phyloP scores from a whole-genome alignment of 2,329 filamentous ascomycete genomes.

The Cadophora sp. region DNA sequence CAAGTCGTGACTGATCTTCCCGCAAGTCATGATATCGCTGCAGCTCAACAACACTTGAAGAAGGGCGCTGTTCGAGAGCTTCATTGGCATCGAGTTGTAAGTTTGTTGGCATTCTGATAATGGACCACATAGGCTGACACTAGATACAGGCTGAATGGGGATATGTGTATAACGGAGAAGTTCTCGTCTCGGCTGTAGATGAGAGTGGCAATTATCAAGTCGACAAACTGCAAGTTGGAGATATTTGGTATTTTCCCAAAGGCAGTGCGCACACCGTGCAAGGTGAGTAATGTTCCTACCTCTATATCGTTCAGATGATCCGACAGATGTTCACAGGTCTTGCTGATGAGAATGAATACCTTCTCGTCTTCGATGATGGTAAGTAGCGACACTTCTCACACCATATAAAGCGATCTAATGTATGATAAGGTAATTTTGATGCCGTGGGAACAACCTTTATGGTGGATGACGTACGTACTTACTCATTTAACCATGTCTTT shows the following conservation, averaged over 20 bases:
- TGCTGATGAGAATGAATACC: slow-evolving; percentile 70
- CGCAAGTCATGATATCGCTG: slow-evolving; percentile 68
- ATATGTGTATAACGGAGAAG: slow-evolving; percentile 63
- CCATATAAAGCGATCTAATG: slow-evolving; percentile 12
- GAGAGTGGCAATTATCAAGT: slow-evolving; percentile 63
- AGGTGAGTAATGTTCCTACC: slow-evolving; percentile 37
- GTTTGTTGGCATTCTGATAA: slow-evolving; percentile 35
- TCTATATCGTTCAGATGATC: not conserved
- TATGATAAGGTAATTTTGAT: slow-evolving; percentile 61
- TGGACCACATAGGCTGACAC: not conserved
- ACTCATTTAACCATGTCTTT: too few species aligned
- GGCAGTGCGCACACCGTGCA: slow-evolving; percentile 69
- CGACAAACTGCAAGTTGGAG: slow-evolving; percentile 63
- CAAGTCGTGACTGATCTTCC: slow-evolving; percentile 73
- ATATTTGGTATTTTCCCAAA: slow-evolving; percentile 74
- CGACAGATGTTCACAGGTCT: slow-evolving; percentile 50
- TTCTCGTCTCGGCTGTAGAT: slow-evolving; percentile 66
- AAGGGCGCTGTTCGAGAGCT: slow-evolving; percentile 71
- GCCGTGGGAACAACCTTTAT: slow-evolving; percentile 48
- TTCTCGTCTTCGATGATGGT: slow-evolving; percentile 70
- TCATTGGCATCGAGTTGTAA: slow-evolving; percentile 71
- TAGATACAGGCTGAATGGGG: slow-evolving; percentile 67
- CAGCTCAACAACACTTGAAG: slow-evolving; percentile 70
- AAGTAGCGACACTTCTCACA: too few species aligned
- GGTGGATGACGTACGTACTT: slow-evolving; percentile 1